Base-by-base conservation (phyloP, 148 eudicot species). In the Arbutus unedo region DNA sequence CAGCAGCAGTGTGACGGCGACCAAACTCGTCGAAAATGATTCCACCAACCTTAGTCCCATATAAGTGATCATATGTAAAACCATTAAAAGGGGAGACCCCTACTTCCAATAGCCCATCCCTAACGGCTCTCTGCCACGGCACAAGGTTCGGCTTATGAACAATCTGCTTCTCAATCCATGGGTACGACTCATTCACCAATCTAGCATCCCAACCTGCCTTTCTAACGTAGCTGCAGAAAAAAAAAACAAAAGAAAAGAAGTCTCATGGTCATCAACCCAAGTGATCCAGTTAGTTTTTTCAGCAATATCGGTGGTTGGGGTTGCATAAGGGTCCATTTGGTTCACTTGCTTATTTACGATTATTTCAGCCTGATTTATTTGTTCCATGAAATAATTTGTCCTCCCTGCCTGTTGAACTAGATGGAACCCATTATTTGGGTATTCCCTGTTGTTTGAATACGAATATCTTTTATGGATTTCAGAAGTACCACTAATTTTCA, bases 11-110 rank as follows among this genome's bases (percentile, higher is more conserved):
- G 91, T 91, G 96, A 59, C 99, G 94, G 21, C 87, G 93, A 4
- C 94, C 99, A 67, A 70, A 84, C 49, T 85, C 71, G 44, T 93
- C 98, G 75, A 96, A 96, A 31, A 93, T 93, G 10, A 97, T 96
- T 45, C 99, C 99, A 5, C 99, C 99, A 64, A 96, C 93, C 82
- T 96, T 96, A 81, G 99, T 94, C 38, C 99, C 99, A 50, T 88
- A 94, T 38, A 93, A 78, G 70, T 96, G 99, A 75, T 96, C 99
- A 77, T 85, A 96, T 9, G 99, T 96, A 86, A 92, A 94, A 6
- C 99, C 99, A 81, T 96, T 96, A 87, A 86, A 88, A 4, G 99
- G 99, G 3, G 93, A 88, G 62, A 96, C 74, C 31, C 99, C 99
- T 6, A 87, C 88, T 48, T 96, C 99, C 64, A 96, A 47, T 2